Percentiles rank a stretch among this genome's conserved stretches.
Conservation (phyloP, 2,329 filamentous ascomycete species). For the Fusarium tjaetaba region DNA sequence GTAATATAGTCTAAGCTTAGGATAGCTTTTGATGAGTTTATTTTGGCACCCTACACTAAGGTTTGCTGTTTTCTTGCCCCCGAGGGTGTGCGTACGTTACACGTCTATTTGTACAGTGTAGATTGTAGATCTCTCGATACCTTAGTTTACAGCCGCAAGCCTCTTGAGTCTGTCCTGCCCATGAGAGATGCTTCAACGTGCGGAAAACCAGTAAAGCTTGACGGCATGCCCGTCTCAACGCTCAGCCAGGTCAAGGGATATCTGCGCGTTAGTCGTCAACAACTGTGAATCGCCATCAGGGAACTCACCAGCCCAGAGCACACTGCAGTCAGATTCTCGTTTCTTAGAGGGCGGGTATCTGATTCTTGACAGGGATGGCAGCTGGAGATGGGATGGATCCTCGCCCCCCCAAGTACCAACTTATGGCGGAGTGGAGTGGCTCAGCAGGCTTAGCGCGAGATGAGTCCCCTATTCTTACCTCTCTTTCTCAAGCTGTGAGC, state of each 20-base stretch:
- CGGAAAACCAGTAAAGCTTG: constrained; percentile 23
- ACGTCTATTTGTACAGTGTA: constrained; percentile 4
- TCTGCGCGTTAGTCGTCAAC: background rate
- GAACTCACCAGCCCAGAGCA: constrained; percentile 1
- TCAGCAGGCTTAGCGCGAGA: constrained; percentile 45
- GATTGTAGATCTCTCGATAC: background rate
- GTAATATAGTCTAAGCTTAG: no score
- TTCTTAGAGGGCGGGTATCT: constrained; percentile 21
- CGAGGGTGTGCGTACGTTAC: background rate
- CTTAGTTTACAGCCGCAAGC: constrained; percentile 13
- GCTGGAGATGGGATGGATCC: constrained; percentile 39
- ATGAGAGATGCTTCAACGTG: constrained; percentile 3
- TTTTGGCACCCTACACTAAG: no score
- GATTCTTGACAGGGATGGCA: constrained; percentile 31
- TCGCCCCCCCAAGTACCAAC: constrained; percentile 37
- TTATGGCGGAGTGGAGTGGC: constrained; percentile 44
- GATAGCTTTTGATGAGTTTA: no score
- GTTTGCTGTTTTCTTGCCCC: no score
- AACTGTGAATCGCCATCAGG: background rate
- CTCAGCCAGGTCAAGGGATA: constrained; percentile 3
- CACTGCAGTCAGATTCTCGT: constrained; percentile 21
- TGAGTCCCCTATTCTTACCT: constrained; percentile 46
- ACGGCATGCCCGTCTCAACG: constrained; percentile 23
- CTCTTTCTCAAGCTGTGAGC: constrained; percentile 35
- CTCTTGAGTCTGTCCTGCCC: constrained; percentile 3